phyloP scores from a whole-genome alignment of 2,329 filamentous ascomycete genomes.

The Pyrenophora tritici-repentis region DNA sequence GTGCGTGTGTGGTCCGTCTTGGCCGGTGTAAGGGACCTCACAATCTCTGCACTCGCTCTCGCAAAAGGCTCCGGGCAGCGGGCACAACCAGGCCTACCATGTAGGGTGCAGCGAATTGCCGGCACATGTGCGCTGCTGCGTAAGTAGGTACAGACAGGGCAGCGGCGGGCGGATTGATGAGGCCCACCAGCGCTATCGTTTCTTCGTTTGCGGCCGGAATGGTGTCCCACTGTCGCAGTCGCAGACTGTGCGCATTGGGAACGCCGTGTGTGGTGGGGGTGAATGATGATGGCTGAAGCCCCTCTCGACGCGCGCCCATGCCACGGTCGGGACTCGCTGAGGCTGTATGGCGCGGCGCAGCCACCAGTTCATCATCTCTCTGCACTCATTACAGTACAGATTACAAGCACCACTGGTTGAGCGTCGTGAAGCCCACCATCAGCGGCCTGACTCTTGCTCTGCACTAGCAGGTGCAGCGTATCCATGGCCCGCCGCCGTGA shows the following conservation, averaged over 20 bases:
- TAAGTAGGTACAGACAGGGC: no score
- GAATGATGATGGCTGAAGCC: constrained; percentile 16
- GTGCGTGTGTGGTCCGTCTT: constrained; percentile 25
- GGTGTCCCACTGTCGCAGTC: constrained; percentile 21
- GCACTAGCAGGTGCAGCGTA: no score
- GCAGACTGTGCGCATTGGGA: background rate
- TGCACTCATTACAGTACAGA: no score
- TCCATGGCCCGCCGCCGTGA: no score
- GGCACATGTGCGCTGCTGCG: no score
- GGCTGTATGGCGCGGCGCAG: constrained; percentile 21
- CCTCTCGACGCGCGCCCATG: constrained; percentile 14
- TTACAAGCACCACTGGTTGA: no score
- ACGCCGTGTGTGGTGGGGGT: constrained; percentile 10
- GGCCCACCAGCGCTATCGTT: constrained; percentile 30
- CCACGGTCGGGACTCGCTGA: constrained; percentile 11
- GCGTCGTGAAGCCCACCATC: background rate
- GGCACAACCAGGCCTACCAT: constrained; percentile 9
- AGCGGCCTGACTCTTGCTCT: background rate
- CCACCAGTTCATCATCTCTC: background rate
- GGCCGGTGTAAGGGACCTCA: constrained; percentile 31
- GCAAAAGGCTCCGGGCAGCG: background rate
- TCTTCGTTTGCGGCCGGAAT: constrained; percentile 26
- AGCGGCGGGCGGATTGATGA: constrained; percentile 12
- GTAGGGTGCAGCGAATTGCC: constrained; percentile 20
- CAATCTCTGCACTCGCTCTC: constrained; percentile 13